A percentile compares a stretch with the other conserved stretches of the same genome.
phyloP scores from a whole-genome alignment of 2,329 filamentous ascomycete species.

The Epichloe glyceriae region DNA sequence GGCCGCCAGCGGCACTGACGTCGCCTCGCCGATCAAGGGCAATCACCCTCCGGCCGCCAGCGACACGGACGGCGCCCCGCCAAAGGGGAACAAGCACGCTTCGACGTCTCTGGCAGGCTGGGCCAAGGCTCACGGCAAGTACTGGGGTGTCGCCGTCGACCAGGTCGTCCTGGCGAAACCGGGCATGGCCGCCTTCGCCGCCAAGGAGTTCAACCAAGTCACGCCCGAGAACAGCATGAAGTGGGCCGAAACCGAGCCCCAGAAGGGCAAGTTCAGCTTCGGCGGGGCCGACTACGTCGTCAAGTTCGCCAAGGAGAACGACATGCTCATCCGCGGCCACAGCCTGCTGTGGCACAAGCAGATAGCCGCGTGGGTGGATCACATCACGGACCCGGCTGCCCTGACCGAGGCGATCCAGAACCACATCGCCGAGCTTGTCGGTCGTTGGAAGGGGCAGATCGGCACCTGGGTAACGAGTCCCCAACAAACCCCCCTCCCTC shows the following conservation, averaged over 20 bases:
- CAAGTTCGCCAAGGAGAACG: neutral
- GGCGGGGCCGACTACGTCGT: conserved; percentile 4
- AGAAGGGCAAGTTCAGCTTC: conserved; percentile 40
- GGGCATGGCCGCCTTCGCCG: neutral
- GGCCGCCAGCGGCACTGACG: no score
- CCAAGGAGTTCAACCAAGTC: conserved; percentile 41
- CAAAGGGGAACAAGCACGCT: no score
- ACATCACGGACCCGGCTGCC: neutral
- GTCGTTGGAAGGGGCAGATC: neutral
- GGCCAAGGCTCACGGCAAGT: neutral
- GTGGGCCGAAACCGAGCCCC: conserved; percentile 45
- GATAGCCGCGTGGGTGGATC: neutral
- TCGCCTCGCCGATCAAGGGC: no score
- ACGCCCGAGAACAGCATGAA: conserved; percentile 61
- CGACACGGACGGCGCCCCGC: no score
- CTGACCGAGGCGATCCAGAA: neutral
- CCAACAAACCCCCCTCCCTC: no score
- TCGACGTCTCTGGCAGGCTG: neutral
- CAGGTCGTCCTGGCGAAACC: fast-evolving
- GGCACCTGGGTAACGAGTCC: neutral
- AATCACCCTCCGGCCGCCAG: no score
- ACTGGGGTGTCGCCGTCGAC: neutral
- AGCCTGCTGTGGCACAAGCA: neutral
- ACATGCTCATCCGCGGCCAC: neutral
- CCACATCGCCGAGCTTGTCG: neutral